Base-by-base conservation (phyloP, 1,284 basidiomycete genomes). In the Ceratobasidium sp. region DNA sequence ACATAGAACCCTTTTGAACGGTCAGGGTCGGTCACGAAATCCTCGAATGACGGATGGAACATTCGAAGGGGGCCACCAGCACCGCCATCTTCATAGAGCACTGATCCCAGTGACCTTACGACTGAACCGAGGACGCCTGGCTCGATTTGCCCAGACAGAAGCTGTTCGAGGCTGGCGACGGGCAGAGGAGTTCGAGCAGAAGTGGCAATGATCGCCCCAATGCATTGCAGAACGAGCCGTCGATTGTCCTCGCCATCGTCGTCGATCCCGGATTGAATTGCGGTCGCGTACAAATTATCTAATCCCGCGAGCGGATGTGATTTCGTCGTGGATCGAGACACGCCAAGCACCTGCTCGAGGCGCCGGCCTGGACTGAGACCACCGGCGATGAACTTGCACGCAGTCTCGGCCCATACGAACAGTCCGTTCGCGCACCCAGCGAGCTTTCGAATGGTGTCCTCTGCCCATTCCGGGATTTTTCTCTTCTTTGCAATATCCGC, bases 41-140 rank as follows among this genome's bases (percentile, higher is more conserved):
- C 62, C 38, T 41, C 62, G 50, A 78, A 78, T n/a, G 77, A 78
- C 0, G 69, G 69, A 46, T 78, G 77, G 27, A 64, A 78, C 18
- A 78, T 23, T 3, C 77, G 69, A 20, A 78, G 20, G 23, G n/a
- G n/a, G n/a, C n/a, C n/a, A n/a, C n/a, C n/a, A n/a, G n/a, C n/a
- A 12, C 44, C 23, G 20, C 60, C 59, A n/a, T 69, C 33, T 27
- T 64, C 77, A 30, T 71, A 35, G n/a, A 78, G 33, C 10, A 78
- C 62, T 4, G 77, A 62, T 30, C 65, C 44, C 3, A 78, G 68
- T 3, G 48, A 27, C 20, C 33, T 59, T 18, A 68, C 66, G 2
- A 50, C 66, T 35, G 20, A 27, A 7, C 50, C 41, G 0, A 65
- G 6, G 4, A 20, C 23, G 23, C 41, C 41, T 27, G 41, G 18